phyloP scores from a whole-genome alignment of 345 rosid species.

The Brassica napus region DNA sequence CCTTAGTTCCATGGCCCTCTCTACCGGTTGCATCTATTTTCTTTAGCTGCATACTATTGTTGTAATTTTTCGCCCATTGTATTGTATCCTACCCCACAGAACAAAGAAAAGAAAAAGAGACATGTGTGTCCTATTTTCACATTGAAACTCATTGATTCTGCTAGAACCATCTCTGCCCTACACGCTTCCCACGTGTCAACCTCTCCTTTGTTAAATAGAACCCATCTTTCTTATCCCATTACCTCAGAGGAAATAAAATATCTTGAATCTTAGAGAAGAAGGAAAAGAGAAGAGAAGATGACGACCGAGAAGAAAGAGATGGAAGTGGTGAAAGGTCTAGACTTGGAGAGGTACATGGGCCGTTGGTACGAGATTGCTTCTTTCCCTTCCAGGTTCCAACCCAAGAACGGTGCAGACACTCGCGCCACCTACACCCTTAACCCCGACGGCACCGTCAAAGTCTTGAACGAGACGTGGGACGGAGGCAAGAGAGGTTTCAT shows the following conservation, averaged over 20 bases:
- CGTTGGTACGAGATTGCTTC: conserved; percentile 95
- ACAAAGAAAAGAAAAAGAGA: neutral
- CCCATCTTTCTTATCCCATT: conserved; percentile 3
- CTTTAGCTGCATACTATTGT: neutral
- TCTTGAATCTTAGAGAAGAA: conserved; percentile 21
- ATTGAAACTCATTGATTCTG: conserved; percentile 14
- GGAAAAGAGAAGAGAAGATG: conserved; percentile 30
- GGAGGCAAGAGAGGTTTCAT: conserved; percentile 66
- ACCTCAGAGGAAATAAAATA: neutral
- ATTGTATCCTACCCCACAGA: neutral
- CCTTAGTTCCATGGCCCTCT: conserved; percentile 10
- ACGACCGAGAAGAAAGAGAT: conserved; percentile 52
- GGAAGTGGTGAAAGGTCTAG: conserved; percentile 73
- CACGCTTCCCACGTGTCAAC: conserved; percentile 38
- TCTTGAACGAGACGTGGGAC: conserved; percentile 79
- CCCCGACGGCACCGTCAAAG: conserved; percentile 73
- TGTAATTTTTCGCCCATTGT: neutral
- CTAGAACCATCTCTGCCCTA: conserved; percentile 37
- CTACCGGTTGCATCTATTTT: neutral
- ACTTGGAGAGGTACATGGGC: conserved; percentile 77
- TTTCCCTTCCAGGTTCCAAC: conserved; percentile 80
- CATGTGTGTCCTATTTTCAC: conserved; percentile 17
- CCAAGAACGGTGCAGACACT: conserved; percentile 68
- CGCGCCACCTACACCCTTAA: conserved; percentile 79
- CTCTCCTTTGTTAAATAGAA: neutral